phyloP scores from a whole-genome alignment of 2,329 filamentous ascomycete species.

The Ceratocystis alfenasii region DNA sequence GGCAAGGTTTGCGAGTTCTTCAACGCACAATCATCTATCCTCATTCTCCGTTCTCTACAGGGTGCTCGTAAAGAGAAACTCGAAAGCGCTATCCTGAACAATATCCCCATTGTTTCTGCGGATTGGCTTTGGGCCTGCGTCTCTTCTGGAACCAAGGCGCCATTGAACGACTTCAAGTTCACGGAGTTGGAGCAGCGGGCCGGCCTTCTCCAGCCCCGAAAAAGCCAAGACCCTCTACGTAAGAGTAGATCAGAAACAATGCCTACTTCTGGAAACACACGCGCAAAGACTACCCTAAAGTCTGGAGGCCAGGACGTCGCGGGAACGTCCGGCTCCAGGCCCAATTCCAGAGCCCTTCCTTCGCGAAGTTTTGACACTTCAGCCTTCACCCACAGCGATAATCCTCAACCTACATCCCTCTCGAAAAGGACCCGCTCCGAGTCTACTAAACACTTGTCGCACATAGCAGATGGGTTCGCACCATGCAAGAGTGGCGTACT shows the following conservation, averaged over 20 bases:
- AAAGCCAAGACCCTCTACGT: constrained; percentile 5
- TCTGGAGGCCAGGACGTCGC: background rate
- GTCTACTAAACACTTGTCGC: background rate
- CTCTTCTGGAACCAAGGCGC: background rate
- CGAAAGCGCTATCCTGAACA: constrained; percentile 59
- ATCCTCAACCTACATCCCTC: background rate
- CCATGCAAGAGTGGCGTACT: background rate
- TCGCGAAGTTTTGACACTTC: background rate
- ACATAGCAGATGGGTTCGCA: background rate
- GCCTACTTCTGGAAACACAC: background rate
- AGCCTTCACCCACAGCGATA: background rate
- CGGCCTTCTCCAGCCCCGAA: constrained; percentile 24
- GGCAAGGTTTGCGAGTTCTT: constrained; percentile 71
- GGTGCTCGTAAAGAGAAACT: constrained; percentile 62
- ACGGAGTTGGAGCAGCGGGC: constrained; percentile 22
- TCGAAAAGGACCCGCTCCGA: background rate
- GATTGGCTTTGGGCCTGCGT: constrained; percentile 83
- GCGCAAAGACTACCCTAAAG: background rate
- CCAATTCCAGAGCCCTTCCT: background rate
- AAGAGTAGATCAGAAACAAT: constrained; percentile 6
- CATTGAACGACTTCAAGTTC: constrained; percentile 1
- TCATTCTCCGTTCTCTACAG: constrained; percentile 55
- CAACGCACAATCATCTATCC: constrained; percentile 56
- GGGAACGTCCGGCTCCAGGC: background rate
- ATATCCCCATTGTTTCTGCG: constrained; percentile 66